Percentiles rank a stretch among this genome's conserved stretches.
phyloP scores from a whole-genome alignment of 768 basidiomycete genomes.

The Epithele typhae region DNA sequence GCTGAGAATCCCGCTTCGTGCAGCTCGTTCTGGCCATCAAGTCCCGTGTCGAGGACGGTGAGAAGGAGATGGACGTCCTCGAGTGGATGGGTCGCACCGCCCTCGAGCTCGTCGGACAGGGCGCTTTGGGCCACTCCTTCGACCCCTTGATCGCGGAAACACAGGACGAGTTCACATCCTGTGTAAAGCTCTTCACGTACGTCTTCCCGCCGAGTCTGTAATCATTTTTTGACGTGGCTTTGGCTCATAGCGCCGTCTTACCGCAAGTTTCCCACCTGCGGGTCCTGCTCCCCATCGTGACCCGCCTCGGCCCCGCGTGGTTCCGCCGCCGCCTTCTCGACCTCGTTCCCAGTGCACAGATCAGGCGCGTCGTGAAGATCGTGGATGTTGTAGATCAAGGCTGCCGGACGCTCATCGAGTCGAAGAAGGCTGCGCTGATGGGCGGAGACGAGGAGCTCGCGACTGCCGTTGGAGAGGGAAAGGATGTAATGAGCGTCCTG shows the following conservation, averaged over 20 bases:
- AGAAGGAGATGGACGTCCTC: slow-evolving; percentile 13
- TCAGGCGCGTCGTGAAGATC: slow-evolving; percentile 29
- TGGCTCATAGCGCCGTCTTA: no score
- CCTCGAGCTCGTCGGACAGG: slow-evolving; percentile 21
- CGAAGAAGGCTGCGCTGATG: slow-evolving; percentile 31
- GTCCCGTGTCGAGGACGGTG: background rate
- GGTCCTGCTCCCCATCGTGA: background rate
- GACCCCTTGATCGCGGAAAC: slow-evolving; percentile 30
- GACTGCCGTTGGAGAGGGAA: slow-evolving; percentile 14
- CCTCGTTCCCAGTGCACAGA: slow-evolving; percentile 26
- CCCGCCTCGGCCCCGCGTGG: slow-evolving; percentile 9
- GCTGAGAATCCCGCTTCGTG: background rate
- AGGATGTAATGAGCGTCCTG: slow-evolving; percentile 36
- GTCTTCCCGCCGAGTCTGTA: no score
- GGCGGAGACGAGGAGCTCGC: slow-evolving; percentile 30
- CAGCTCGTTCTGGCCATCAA: slow-evolving; percentile 3
- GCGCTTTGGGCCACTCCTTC: slow-evolving; percentile 37
- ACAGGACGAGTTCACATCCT: background rate
- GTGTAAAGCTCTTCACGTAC: background rate
- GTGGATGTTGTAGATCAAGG: no score
- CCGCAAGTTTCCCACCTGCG: no score
- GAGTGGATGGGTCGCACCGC: slow-evolving; percentile 18
- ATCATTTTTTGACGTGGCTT: no score
- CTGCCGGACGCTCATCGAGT: slow-evolving; percentile 8
- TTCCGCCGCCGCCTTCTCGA: slow-evolving; percentile 30